Percentiles rank a stretch among this genome's conserved stretches.
Conservation (phyloP, 2,329 filamentous ascomycete species). For the Nakataea oryzae region DNA sequence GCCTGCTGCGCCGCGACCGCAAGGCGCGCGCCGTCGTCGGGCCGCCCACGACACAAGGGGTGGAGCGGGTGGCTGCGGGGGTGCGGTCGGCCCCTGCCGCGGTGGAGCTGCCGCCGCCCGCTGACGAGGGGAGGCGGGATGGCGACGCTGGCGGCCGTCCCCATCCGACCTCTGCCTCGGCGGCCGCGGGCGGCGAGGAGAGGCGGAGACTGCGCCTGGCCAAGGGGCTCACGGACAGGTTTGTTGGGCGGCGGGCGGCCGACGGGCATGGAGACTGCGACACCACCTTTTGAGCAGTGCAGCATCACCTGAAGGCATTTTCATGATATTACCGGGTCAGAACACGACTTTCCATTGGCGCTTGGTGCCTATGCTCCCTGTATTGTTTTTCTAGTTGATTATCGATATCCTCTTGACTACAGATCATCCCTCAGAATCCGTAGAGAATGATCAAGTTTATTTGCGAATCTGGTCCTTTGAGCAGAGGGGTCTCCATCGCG, state of each 20-base stretch:
- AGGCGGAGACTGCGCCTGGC: background rate
- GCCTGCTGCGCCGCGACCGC: background rate
- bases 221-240: background rate
- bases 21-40: background rate
- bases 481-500: too few species aligned
- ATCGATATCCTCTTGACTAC: too few species aligned
- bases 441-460: too few species aligned
- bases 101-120: background rate
- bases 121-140: background rate
- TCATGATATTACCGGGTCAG: too few species aligned
- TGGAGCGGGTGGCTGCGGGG: background rate
- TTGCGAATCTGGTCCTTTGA: too few species aligned
- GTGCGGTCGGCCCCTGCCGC: background rate
- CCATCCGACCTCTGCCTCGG: background rate
- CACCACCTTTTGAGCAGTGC: background rate
- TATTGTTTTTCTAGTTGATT: too few species aligned
- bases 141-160: background rate
- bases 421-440: too few species aligned
- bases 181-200: background rate
- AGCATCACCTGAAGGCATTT: background rate
- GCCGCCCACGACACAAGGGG: too few species aligned
- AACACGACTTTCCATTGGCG: too few species aligned
- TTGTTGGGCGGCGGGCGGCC: background rate
- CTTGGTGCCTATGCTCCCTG: too few species aligned
- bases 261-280: background rate